Percentiles rank a stretch among this genome's conserved stretches.
Evolutionary conservation across 2,329 filamentous ascomycete species (phyloP).

Genomic region (Calonectria pseudoturangicola): DNA sequence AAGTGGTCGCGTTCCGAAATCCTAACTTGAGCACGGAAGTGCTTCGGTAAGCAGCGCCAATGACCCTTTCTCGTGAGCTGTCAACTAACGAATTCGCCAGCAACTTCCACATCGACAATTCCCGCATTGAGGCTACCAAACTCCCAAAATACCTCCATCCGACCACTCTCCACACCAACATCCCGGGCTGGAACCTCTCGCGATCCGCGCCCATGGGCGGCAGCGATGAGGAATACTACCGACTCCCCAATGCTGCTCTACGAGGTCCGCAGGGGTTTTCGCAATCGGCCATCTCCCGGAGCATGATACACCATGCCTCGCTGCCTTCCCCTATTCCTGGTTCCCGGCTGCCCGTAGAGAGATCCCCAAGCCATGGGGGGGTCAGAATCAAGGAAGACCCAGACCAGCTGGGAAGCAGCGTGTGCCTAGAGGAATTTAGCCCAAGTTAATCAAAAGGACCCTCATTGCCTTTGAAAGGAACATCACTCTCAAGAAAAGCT

Average conservation of each 20-base stretch:
- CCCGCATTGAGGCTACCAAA: neutral
- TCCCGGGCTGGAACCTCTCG: slow-evolving; percentile 40
- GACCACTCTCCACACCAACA: slow-evolving; percentile 32
- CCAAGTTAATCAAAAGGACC: neutral
- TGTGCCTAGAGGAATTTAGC: neutral
- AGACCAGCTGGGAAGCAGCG: neutral
- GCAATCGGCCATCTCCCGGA: neutral
- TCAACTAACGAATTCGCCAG: slow-evolving; percentile 7
- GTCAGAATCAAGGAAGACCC: slow-evolving; percentile 10
- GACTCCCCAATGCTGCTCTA: slow-evolving; percentile 30
- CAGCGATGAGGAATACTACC: slow-evolving; percentile 29
- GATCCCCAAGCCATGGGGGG: neutral
- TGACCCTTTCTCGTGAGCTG: neutral
- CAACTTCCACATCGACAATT: slow-evolving; percentile 2
- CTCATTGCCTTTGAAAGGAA: neutral
- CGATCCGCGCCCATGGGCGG: slow-evolving; percentile 32
- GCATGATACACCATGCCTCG: slow-evolving; percentile 28
- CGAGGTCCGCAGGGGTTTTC: slow-evolving; percentile 36
- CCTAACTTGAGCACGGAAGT: slow-evolving; percentile 17
- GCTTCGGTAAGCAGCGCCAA: slow-evolving; percentile 15
- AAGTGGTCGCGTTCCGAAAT: slow-evolving; percentile 19
- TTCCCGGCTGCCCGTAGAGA: slow-evolving; percentile 3
- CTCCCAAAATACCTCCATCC: slow-evolving; percentile 38
- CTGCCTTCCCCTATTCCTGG: slow-evolving; percentile 39
- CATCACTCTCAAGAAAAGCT: neutral